Base-by-base conservation (phyloP, 495 filamentous ascomycete genomes). In the Podospora sp. region DNA sequence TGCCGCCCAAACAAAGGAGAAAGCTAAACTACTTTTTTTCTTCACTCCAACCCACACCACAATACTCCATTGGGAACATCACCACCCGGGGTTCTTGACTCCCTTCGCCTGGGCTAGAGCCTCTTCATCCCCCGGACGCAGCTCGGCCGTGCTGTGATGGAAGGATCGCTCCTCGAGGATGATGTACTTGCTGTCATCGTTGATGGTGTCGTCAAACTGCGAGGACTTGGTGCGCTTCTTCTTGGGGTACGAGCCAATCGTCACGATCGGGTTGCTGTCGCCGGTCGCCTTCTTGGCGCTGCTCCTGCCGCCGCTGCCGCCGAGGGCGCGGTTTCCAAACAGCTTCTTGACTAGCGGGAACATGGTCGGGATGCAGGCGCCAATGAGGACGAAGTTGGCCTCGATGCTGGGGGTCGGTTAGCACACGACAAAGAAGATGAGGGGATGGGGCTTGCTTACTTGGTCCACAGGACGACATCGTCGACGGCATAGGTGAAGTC, bases 401-500 rank as follows among this genome's bases (percentile, higher is more conserved):
- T 74, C 72, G 52, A 74, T 71, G 51, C 69, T 74, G 29, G 6
- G 16, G n/a, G n/a, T 8, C 24, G 35, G 22, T 53, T 20, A 27
- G 2, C n/a, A 40, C 11, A 12, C 24, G 22, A 6, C 55, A 16
- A 52, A 16, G 6, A 40, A 3, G 16, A 7, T 6, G 8, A 11
- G 46, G 24, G 2, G 33, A 14, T 16, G 35, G n/a, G 6, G 56
- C 3, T 27, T 9, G 20, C 67, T 68, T 27, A 74, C 72, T 72
- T 74, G 11, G 72, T 74, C 72, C 68, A 72, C 24, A 74, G 36
- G 2, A 74, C 62, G 5, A 74, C 63, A 27, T 71, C 66, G 36
- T 72, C 70, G 21, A 69, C 70, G 5, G 66, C 58, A n/a, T 66
- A 74, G 16, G 72, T 74, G 46, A 68, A 74, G 55, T 74, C 72